Evolutionary conservation across 2,329 filamentous ascomycete genomes (phyloP), one percentile per base, ranked within the genome.

Genomic region (Ceratocystis colombiana): DNA sequence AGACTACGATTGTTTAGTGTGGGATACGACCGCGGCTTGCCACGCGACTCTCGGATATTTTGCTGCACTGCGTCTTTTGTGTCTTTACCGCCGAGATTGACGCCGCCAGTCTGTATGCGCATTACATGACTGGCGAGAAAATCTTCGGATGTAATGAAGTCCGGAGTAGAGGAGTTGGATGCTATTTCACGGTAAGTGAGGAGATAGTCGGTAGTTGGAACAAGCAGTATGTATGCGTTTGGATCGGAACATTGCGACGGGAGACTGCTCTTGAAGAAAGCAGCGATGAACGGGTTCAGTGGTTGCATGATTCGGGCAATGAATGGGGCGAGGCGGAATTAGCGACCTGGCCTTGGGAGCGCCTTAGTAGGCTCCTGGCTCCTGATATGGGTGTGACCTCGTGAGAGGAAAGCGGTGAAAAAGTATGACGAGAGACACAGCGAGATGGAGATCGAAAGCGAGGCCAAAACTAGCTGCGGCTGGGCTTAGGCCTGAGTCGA

Each of bases 191-290:
- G 89, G 75, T 85, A 87, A 73, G 88, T 89, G 73, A 96, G 84
- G 73, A 99, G 86, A 71, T 91, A 88, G 77, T 97, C 93, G 74
- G 93, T 96, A 65, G 89, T 88, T 61, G 94, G 94, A 46, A 97
- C 93, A 64, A 99, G 87, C 66, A 99, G 84, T 72, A 99, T 86
- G 80, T 97, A 90, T 76, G 96, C 90, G 76, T 94, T 88, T 70
- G 91, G 84, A 66, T 94, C 92, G 70, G 87, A 85, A 81, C 94
- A 97, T 86, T 97, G 93, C 73, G 88, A 81, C 72, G 89, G 88
- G 75, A 96, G 84, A 76, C 90, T 86, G 84, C 91, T 97, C 81
- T 90, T 91, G 84, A 96, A 96, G 86, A 99, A 97, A 82, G 93
- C 91, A 82, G 89, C 88, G 77, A 99, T 84, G 79, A 96, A 97